Evolutionary conservation across 2,329 filamentous ascomycete species (phyloP), one percentile per base, ranked within the genome.

Genomic region (Scytalidium sp.): DNA sequence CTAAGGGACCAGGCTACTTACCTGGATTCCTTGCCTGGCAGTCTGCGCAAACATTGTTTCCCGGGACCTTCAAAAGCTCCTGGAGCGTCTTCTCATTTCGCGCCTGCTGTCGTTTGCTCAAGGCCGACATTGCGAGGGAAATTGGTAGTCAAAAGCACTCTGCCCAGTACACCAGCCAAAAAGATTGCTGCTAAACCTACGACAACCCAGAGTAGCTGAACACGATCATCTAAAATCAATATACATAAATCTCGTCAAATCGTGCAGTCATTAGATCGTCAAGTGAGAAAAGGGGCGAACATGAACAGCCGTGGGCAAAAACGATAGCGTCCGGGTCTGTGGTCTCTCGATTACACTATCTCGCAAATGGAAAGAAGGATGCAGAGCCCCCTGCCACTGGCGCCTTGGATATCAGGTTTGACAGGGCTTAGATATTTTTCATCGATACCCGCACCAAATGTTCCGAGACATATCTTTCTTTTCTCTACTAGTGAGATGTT

Each of bases 31-130:
- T 84, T 53, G 90, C 86, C 66, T 85, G 81, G 73, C 94, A 99
- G 72, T 99, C 94, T 56, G 94, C 94, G 75, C 94, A 99, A 63
- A 84, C 76, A 67, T 94, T 91, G 75, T 99, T 99, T 51, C 94
- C 94, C 8, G 91, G 82, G 9, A 96, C 78, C 59, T 88, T 88
- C 59, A 97, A 86, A 56, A 99, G 81, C 43, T 97, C 93, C 65
- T 97, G 90, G 58, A 99, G 78, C 49, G 83, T 77, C 67, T 90
- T 90, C 76, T 99, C 94, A 71, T 99, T 97, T 72, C 94, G 92
- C 77, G 88, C 90, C 79, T 97, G 93, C 75, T 97, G 90, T 72
- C 94, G 90, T 80, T 97, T 99, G 78, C 86, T 96, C 68, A 95
- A 77, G 41, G 83, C 78, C 50, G 88, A 80, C 88, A 92, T 94